A percentile compares a stretch with the other conserved stretches of the same genome.
Evolutionary conservation across 2,329 filamentous ascomycete genomes (phyloP).

Genomic region (Metarhizium anisopliae): DNA sequence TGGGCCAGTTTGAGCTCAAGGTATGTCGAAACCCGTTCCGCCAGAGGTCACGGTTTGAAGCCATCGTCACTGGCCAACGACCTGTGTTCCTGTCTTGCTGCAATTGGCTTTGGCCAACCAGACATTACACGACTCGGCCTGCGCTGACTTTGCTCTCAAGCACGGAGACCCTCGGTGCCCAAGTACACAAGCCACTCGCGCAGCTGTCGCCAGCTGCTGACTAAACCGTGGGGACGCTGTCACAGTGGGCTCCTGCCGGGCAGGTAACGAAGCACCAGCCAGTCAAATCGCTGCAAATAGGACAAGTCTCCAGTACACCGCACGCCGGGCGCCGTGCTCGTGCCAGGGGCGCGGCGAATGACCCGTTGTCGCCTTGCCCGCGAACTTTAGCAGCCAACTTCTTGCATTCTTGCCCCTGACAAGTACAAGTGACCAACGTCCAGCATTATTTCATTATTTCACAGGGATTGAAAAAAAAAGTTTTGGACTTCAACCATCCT

Average conservation of each 20-base stretch:
- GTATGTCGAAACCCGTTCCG: background rate
- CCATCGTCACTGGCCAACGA: too few relatives aligned
- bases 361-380: background rate
- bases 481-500: background rate
- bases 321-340: too few relatives aligned
- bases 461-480: background rate
- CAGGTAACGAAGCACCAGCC: background rate
- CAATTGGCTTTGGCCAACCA: too few relatives aligned
- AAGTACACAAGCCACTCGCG: too few relatives aligned
- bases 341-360: too few relatives aligned
- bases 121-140: too few relatives aligned
- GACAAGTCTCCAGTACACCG: background rate
- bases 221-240: background rate
- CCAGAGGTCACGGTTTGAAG: too few relatives aligned
- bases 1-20: background rate
- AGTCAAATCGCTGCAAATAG: constrained; percentile 2
- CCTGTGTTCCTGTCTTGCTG: background rate
- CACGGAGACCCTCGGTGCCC: too few relatives aligned
- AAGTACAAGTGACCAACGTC: background rate
- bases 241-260: background rate
- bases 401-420: background rate
- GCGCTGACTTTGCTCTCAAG: background rate
- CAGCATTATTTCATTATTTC: background rate
- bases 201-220: background rate
- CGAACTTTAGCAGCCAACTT: background rate